Percentiles rank a stretch among this genome's conserved stretches.
phyloP scores from a whole-genome alignment of 2,329 filamentous ascomycete genomes.

The Tympanopsis confertula region DNA sequence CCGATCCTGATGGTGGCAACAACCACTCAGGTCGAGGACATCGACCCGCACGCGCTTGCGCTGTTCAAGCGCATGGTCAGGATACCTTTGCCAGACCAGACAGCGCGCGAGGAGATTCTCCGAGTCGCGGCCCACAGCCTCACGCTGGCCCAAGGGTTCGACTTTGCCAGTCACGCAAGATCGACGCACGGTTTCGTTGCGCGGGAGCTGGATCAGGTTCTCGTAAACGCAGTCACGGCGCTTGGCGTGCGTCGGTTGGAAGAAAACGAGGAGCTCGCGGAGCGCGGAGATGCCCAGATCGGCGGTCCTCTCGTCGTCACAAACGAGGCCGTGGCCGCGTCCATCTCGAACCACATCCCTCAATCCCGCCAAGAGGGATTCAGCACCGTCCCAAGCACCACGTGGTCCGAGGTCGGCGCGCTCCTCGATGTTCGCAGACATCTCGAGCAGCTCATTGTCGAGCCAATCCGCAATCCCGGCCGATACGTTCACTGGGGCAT shows the following conservation, averaged over 20 bases:
- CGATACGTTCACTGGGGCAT: conserved; percentile 69
- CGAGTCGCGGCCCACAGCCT: not conserved
- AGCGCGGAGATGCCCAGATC: conserved; percentile 11
- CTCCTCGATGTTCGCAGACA: conserved; percentile 68
- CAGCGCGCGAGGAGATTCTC: not conserved
- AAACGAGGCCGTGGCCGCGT: conserved; percentile 60
- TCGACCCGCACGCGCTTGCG: not conserved
- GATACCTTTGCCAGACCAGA: not conserved
- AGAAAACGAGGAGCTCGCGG: conserved; percentile 38
- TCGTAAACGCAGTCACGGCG: no score
- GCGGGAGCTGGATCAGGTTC: not conserved
- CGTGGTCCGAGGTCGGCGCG: conserved; percentile 85
- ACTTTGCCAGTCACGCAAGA: not conserved
- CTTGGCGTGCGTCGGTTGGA: conserved; percentile 67
- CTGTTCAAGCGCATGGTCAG: not conserved
- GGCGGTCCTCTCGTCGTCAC: conserved; percentile 19
- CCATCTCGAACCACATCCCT: conserved; percentile 64
- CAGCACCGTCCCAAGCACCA: conserved; percentile 83
- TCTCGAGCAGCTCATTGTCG: conserved; percentile 75
- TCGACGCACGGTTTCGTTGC: not conserved
- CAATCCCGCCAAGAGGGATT: conserved; percentile 89
- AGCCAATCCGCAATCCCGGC: conserved; percentile 74
- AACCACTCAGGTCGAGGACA: not conserved
- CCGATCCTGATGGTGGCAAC: not conserved
- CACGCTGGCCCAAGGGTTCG: not conserved